phyloP scores from a whole-genome alignment of 2,329 filamentous ascomycete genomes.

The Colletotrichum lentis region DNA sequence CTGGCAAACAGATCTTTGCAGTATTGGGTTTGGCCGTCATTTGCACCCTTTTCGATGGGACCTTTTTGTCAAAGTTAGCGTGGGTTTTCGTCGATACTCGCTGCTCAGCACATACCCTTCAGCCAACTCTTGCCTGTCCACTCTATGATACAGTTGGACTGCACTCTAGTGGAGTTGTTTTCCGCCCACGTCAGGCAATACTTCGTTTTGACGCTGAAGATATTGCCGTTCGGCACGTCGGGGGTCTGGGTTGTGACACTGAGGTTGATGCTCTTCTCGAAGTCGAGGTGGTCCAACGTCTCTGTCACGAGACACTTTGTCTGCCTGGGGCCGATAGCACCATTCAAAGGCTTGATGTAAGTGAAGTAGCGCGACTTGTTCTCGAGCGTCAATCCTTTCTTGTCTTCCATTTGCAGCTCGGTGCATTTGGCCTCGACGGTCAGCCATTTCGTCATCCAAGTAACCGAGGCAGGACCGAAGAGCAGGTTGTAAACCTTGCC shows the following conservation, averaged over 20 bases:
- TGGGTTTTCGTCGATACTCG: not conserved
- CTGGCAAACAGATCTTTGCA: slow-evolving; percentile 80
- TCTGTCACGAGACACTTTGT: slow-evolving; percentile 94
- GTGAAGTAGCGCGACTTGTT: slow-evolving; percentile 78
- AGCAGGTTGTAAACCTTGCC: slow-evolving; percentile 90
- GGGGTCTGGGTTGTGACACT: slow-evolving; percentile 86
- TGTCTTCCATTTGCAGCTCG: slow-evolving; percentile 88
- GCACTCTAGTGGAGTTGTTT: slow-evolving; percentile 82
- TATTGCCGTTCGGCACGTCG: slow-evolving; percentile 91
- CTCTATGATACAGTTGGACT: slow-evolving; percentile 90
- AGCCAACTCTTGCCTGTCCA: slow-evolving; percentile 99
- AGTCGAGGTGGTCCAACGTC: slow-evolving; percentile 81
- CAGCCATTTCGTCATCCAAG: slow-evolving; percentile 88
- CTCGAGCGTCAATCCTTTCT: slow-evolving; percentile 78
- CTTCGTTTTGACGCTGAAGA: slow-evolving; percentile 90
- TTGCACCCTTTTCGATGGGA: slow-evolving; percentile 94
- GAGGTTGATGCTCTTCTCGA: slow-evolving; percentile 88
- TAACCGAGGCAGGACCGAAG: slow-evolving; percentile 81
- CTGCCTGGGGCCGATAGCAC: slow-evolving; percentile 86
- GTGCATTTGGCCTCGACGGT: slow-evolving; percentile 85
- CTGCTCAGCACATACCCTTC: slow-evolving; percentile 71
- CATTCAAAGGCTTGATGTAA: slow-evolving; percentile 91
- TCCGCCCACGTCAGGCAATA: slow-evolving; percentile 95
- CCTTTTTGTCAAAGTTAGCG: slow-evolving; percentile 61
- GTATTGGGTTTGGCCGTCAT: slow-evolving; percentile 86